Conservation (phyloP, 1,139 yeast genomes). For the Pichiaceae sp. region DNA sequence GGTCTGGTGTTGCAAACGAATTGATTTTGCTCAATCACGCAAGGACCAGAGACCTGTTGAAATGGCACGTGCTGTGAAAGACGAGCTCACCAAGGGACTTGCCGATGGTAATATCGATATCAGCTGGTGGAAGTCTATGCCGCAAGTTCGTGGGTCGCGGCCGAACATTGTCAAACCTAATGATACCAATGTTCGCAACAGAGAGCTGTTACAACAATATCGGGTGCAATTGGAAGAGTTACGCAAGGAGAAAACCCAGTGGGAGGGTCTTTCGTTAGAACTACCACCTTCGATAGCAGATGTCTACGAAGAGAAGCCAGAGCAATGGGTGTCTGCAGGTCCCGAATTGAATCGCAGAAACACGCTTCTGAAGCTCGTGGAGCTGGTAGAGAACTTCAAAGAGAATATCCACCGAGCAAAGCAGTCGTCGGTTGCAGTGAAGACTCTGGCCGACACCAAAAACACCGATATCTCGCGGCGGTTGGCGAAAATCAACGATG, state of each 20-base stretch:
- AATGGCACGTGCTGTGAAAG: conserved; percentile 51
- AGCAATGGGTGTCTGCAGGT: conserved; percentile 1
- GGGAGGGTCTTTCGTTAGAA: conserved; percentile 30
- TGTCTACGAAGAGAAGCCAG: not conserved
- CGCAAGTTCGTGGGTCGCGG: conserved; percentile 19
- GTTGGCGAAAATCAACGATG: conserved; percentile 20
- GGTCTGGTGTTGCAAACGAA: conserved; percentile 59
- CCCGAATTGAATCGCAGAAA: conserved; percentile 4
- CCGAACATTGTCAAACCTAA: conserved; percentile 38
- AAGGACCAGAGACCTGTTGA: conserved; percentile 52
- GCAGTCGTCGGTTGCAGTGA: conserved; percentile 17
- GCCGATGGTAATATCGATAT: conserved; percentile 50
- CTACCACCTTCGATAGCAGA: not conserved
- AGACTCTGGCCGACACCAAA: conserved; percentile 13
- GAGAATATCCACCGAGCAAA: conserved; percentile 14
- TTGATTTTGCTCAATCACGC: conserved; percentile 58
- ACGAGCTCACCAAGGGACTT: conserved; percentile 53
- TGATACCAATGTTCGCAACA: conserved; percentile 46
- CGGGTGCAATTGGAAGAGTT: conserved; percentile 36
- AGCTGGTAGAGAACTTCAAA: conserved; percentile 13
- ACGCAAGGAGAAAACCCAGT: conserved; percentile 37
- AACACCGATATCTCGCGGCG: conserved; percentile 13
- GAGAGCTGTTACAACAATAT: conserved; percentile 36
- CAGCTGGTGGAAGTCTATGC: conserved; percentile 47
- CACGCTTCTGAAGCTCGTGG: conserved; percentile 4